Evolutionary conservation across 176 grass and related monocot genomes (phyloP).

Genomic region (Phragmites australis): DNA sequence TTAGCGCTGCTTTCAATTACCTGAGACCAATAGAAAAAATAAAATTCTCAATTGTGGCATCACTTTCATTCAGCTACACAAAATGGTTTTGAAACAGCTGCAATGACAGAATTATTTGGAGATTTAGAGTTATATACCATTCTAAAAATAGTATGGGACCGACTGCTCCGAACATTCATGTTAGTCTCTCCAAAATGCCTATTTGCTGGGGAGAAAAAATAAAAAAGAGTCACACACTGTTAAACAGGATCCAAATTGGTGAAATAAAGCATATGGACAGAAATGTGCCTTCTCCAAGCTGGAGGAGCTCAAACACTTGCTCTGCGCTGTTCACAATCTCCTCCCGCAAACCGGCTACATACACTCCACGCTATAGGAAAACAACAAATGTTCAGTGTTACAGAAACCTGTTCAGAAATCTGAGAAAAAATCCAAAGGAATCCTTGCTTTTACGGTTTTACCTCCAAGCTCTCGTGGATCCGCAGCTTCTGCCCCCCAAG

Average conservation of each 20-base stretch:
- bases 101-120: neutral
- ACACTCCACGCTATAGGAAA: slow-evolving; percentile 67
- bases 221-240: neutral
- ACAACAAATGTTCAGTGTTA: neutral
- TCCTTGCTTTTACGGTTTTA: slow-evolving; percentile 17
- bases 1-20: slow-evolving; percentile 92
- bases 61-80: neutral
- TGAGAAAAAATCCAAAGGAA: neutral
- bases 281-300: slow-evolving; percentile 73
- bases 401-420: neutral
- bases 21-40: slow-evolving; percentile 34
- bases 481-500: slow-evolving; percentile 66
- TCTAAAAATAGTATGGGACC: slow-evolving; percentile 90
- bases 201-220: slow-evolving; percentile 57
- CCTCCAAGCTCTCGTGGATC: slow-evolving; percentile 88
- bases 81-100: neutral
- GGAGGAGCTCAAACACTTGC: slow-evolving; percentile 81
- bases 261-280: slow-evolving; percentile 19
- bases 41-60: neutral
- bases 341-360: slow-evolving; percentile 75
- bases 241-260: neutral
- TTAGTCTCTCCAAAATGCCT: slow-evolving; percentile 98
- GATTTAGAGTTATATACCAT: slow-evolving; percentile 65
- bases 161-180: slow-evolving; percentile 83
- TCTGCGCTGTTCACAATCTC: slow-evolving; percentile 83